phyloP scores from a whole-genome alignment of 352 stramenopile genomes.

The Hyaloperonospora arabidopsidis region DNA sequence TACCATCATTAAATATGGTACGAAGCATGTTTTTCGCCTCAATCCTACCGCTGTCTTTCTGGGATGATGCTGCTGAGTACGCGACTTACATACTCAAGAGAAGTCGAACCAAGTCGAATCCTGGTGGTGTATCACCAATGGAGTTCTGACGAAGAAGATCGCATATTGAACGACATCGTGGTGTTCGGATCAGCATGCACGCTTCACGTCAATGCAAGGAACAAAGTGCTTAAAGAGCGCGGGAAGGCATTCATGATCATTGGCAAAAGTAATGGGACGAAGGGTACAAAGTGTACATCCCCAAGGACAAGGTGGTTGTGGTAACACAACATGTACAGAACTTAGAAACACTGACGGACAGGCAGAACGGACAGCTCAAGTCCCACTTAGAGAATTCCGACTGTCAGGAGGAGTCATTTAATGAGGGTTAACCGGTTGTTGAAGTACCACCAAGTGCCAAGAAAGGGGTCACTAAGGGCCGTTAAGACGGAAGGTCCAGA shows the following conservation, averaged over 20 bases:
- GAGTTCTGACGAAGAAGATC: background rate
- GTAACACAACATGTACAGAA: background rate
- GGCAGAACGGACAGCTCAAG: no score
- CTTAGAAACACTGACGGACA: no score
- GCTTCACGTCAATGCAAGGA: background rate
- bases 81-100: background rate
- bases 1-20: conserved; percentile 1
- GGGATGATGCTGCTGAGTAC: background rate
- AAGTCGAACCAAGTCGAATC: background rate
- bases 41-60: background rate
- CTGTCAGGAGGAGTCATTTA: no score
- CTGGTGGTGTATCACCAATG: conserved; percentile 1
- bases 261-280: background rate
- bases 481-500: no score
- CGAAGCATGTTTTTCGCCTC: background rate
- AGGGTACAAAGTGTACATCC: background rate
- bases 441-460: no score
- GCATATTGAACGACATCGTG: no score
- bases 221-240: no score
- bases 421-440: no score
- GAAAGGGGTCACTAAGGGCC: no score
- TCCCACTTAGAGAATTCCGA: no score
- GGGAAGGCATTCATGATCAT: no score
- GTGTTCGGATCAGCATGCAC: no score
- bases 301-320: background rate